Conservation (phyloP, 768 basidiomycete genomes). For the Mrakia blollopis region DNA sequence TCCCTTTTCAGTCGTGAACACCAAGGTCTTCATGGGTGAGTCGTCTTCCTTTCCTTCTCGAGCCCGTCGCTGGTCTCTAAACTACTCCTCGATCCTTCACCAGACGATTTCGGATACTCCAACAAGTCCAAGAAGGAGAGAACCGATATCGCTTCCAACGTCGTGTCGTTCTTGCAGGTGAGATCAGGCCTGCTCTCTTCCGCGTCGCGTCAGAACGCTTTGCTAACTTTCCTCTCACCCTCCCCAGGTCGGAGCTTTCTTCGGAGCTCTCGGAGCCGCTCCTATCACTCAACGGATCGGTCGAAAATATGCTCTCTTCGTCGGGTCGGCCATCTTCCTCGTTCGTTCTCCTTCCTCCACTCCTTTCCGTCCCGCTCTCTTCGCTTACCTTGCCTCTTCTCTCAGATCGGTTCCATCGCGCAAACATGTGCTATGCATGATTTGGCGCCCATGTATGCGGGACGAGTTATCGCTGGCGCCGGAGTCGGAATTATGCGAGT, state of each 20-base stretch:
- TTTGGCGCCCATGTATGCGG: constrained; percentile 67
- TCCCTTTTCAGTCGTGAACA: not conserved
- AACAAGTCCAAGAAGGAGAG: constrained; percentile 42
- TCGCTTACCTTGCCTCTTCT: not conserved
- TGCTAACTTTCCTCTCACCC: not conserved
- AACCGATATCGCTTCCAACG: constrained; percentile 64
- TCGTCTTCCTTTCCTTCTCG: not conserved
- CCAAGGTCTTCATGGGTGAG: not conserved
- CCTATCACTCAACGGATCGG: constrained; percentile 68
- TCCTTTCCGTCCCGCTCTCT: not conserved
- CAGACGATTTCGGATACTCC: constrained; percentile 55
- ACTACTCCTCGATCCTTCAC: constrained; percentile 34
- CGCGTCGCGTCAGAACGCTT: not conserved
- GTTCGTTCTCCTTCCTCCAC: not conserved
- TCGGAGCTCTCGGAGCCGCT: constrained; percentile 71
- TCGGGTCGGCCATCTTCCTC: constrained; percentile 27
- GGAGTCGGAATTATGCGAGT: constrained; percentile 75
- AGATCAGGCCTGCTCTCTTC: not conserved
- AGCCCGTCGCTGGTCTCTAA: not conserved
- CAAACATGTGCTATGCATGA: constrained; percentile 65
- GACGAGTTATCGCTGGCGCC: constrained; percentile 71
- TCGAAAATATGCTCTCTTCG: constrained; percentile 21
- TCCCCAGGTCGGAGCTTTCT: constrained; percentile 53
- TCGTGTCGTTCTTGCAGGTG: constrained; percentile 80
- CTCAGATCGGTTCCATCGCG: constrained; percentile 41